phyloP scores from a whole-genome alignment of 2,329 filamentous ascomycete species.

The Colletotrichum simmondsii region DNA sequence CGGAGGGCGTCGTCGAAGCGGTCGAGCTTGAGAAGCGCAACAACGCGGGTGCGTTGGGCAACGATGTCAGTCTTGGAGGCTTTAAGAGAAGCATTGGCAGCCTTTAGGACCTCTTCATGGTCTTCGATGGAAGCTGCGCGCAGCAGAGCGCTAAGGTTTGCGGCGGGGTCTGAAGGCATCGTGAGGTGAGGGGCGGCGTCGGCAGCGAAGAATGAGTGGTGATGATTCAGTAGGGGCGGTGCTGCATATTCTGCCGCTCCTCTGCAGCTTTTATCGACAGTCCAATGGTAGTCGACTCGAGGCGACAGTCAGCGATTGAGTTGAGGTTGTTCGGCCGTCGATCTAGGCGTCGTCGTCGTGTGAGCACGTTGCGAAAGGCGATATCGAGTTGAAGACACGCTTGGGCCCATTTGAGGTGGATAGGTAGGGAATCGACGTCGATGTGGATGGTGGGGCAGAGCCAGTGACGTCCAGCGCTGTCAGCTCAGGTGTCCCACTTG shows the following conservation, averaged over 20 bases:
- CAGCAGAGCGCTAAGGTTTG: conserved; percentile 64
- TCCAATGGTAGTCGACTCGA: not conserved
- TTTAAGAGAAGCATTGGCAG: conserved; percentile 70
- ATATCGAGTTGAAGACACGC: conserved; percentile 11
- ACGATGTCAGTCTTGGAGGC: conserved; percentile 67
- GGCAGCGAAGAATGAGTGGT: not conserved
- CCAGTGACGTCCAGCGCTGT: conserved; percentile 11
- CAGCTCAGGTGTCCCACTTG: not conserved
- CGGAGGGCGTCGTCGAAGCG: conserved; percentile 82
- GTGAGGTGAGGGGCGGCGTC: conserved; percentile 6
- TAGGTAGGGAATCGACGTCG: not conserved
- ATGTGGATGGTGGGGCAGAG: conserved; percentile 25
- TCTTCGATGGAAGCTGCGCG: conserved; percentile 70
- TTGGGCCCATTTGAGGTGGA: conserved; percentile 2
- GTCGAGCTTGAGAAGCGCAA: conserved; percentile 84
- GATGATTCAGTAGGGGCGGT: not conserved
- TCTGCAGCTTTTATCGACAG: not conserved
- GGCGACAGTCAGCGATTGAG: not conserved
- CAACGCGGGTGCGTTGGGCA: conserved; percentile 76
- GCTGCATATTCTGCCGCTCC: conserved; percentile 8
- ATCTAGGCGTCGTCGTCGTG: not conserved
- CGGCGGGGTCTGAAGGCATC: conserved; percentile 58
- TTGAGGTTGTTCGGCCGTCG: not conserved
- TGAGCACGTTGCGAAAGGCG: not conserved
- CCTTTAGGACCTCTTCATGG: conserved; percentile 78